Evolutionary conservation across 805 yeast genomes (phyloP).

Genomic region (Maudiozyma barnettii): DNA sequence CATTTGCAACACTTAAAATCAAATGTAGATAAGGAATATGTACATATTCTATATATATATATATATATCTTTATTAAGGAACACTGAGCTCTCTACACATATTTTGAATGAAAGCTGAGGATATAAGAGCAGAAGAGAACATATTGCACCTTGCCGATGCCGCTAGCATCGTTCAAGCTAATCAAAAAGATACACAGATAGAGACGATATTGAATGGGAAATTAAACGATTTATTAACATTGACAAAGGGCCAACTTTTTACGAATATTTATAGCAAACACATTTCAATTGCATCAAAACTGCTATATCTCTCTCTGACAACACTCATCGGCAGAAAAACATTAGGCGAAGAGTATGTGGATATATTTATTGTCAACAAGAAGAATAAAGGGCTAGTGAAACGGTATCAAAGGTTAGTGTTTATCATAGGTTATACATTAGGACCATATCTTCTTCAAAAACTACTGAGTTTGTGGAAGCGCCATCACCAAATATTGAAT

Average conservation of each 20-base stretch:
- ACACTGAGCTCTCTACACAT: too few relatives aligned
- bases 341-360: slow-evolving; percentile 91
- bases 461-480: slow-evolving; percentile 10
- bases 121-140: neutral
- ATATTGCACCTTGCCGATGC: slow-evolving; percentile 67
- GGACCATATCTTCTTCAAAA: slow-evolving; percentile 47
- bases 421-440: slow-evolving; percentile 49
- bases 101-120: neutral
- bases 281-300: slow-evolving; percentile 46
- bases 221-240: slow-evolving; percentile 45
- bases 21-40: too few relatives aligned
- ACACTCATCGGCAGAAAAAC: slow-evolving; percentile 72
- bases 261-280: slow-evolving; percentile 55
- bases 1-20: too few relatives aligned
- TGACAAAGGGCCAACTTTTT: slow-evolving; percentile 52
- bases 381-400: slow-evolving; percentile 44
- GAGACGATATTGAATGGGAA: slow-evolving; percentile 46
- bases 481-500: neutral
- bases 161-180: slow-evolving; percentile 82
- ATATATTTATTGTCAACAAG: slow-evolving; percentile 53
- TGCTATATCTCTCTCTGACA: slow-evolving; percentile 62
- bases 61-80: too few relatives aligned
- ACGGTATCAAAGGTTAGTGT: slow-evolving; percentile 41
- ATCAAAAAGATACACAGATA: slow-evolving; percentile 79
- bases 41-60: too few relatives aligned